Base-by-base conservation (phyloP, 305 asterid species). In the Fraxinus dipetala region DNA sequence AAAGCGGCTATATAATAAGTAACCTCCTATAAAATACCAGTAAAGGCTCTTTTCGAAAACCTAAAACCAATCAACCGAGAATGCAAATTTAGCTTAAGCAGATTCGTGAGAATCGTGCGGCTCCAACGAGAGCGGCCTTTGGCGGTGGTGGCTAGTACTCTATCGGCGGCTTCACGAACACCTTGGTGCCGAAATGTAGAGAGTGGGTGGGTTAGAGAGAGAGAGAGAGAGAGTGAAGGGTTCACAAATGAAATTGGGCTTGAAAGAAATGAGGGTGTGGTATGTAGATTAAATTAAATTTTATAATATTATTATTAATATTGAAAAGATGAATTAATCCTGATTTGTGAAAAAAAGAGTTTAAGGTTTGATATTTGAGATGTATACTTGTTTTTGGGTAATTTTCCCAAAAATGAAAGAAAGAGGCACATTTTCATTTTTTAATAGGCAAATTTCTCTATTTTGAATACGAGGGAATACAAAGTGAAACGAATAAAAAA, bases 81-180 rank as follows among this genome's bases (percentile, higher is more conserved):
- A 91, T 89, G 0, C 92, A 82, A 75, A 91, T 94, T 48, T 94
- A 93, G 88, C 88, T 93, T 93, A 22, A 92, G 89, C 79, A 93
- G 88, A 78, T 78, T 91, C 26, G 91, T 90, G 80, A 94, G 88
- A 18, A 96, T 92, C 20, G 98, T 96, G 36, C 94, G 90, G 93
- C 99, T 96, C 98, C 98, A 96, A 63, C 94, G 79, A 16, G 98
- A 86, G 77, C 95, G 88, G 48, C 99, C 98, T 67, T 85, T 93
- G 5, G 98, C 98, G 40, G 97, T 85, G 51, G 90, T 90, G 70
- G 98, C 99, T 24, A 96, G 81, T 0, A 85, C 93, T 78, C 93
- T 84, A 81, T 94, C 89, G 26, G 98, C 98, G 0, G 97, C 98
- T 63, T 96, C 99, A 45, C 90, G 89, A 90, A 80, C n/a, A 83